A percentile compares a stretch with the other conserved stretches of the same genome.
phyloP scores from a whole-genome alignment of 2,329 filamentous ascomycete species.

The Rutstroemia sydowiana region DNA sequence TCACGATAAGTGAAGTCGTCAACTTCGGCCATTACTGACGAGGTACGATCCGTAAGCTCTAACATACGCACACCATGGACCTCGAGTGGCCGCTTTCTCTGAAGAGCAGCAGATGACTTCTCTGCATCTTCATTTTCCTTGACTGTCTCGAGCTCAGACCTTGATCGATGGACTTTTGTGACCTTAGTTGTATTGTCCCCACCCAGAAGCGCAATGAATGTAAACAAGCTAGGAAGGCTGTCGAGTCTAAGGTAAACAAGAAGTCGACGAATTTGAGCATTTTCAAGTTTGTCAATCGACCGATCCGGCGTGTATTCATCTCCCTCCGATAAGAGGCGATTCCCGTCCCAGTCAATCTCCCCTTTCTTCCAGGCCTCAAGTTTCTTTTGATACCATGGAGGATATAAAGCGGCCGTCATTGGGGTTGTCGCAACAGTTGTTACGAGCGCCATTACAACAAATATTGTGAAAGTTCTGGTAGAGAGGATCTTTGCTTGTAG shows the following conservation, averaged over 20 bases:
- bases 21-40: constrained; percentile 86
- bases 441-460: constrained; percentile 86
- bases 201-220: constrained; percentile 74
- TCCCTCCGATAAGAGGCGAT: constrained; percentile 32
- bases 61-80: constrained; percentile 74
- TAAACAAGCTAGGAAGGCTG: constrained; percentile 74
- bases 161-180: constrained; percentile 31
- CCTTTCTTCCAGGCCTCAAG: constrained; percentile 69
- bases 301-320: constrained; percentile 29
- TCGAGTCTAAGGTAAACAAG: constrained; percentile 80
- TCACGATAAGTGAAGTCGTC: constrained; percentile 68
- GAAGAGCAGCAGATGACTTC: constrained; percentile 20
- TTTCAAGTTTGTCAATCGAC: constrained; percentile 42
- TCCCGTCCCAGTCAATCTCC: constrained; percentile 84
- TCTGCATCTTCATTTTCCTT: constrained; percentile 17
- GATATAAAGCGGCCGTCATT: constrained; percentile 65
- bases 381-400: constrained; percentile 68
- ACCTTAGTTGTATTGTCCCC: constrained; percentile 34
- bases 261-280: constrained; percentile 51
- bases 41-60: constrained; percentile 85
- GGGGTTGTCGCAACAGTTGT: constrained; percentile 83
- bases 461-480: constrained; percentile 79
- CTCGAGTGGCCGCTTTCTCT: constrained; percentile 18
- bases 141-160: constrained; percentile 25
- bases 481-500: constrained; percentile 77